Evolutionary conservation across 306 rosid genomes (phyloP), one percentile per base, ranked within the genome.

Genomic region (Cicer judaicum): DNA sequence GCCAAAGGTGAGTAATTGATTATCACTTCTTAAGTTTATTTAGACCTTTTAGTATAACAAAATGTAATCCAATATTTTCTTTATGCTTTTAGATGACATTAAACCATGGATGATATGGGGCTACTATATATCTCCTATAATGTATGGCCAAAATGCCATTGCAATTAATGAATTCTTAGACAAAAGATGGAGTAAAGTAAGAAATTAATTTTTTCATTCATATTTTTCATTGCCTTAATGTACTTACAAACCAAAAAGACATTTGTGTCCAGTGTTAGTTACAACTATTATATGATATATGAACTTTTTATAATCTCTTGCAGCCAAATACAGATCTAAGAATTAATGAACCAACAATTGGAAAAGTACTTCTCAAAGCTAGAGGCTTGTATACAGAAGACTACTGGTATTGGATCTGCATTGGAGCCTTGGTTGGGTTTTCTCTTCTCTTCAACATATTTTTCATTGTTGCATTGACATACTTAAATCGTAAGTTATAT

Each of bases 131-230:
- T 89, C 92, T 75, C 98, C 98, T 55, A 76, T 93, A 88, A 93
- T 84, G 92, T 93, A 93, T 68, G 98, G 97, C 79, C 98, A 93
- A 46, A 93, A 88, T 81, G 96, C 98, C 18, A 84, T 93, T 8
- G 88, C 83, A 72, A 83, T 89, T 9, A 91, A 91, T 21, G 98
- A 91, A 55, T 93, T 93, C 71, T 91, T 93, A 4, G 98, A 91
- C 24, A 67, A 83, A n/a, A 85, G 97, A 85, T 93, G 98, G 96
- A 84, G 82, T 47, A 5, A 16, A 42, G 98, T 93, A 74, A 83
- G 79, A 79, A 63, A 24, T 71, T 49, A 48, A 12, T 16, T 73
- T 34, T 41, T 49, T 10, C 54, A 50, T 19, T 64, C 38, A 61
- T 16, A 10, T 79, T 69, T 63, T 49, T 78, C 15, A 42, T 10